phyloP scores from a whole-genome alignment of 129 eudicot species.

The Ambrosia artemisiifolia region DNA sequence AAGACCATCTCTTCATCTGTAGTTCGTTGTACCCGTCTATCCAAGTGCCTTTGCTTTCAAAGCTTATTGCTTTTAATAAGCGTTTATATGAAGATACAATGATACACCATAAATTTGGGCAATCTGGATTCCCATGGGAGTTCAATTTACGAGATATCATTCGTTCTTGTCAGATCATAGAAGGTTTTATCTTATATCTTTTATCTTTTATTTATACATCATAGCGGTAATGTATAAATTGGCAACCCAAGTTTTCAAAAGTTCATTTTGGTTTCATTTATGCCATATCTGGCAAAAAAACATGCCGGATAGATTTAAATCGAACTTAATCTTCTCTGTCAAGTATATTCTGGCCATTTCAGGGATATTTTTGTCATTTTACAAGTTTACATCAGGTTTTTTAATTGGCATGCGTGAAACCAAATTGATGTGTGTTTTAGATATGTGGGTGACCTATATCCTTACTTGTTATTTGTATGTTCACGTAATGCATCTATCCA shows the following conservation, averaged over 20 bases:
- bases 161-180: constrained; percentile 85
- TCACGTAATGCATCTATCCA: constrained; percentile 2
- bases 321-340: neutral
- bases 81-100: constrained; percentile 74
- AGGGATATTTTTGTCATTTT: neutral
- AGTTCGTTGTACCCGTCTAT: constrained; percentile 61
- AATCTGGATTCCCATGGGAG: constrained; percentile 98
- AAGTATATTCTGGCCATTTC: neutral
- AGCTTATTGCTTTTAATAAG: constrained; percentile 67
- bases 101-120: constrained; percentile 72
- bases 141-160: constrained; percentile 87
- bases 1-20: constrained; percentile 70
- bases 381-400: neutral
- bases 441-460: neutral
- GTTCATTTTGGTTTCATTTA: neutral
- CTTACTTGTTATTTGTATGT: neutral
- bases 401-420: neutral
- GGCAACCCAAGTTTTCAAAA: neutral
- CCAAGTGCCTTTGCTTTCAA: constrained; percentile 39
- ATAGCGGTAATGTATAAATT: neutral
- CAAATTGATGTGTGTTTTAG: neutral
- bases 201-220: neutral
- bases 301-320: neutral
- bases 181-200: constrained; percentile 38
- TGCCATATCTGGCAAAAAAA: neutral